Base-by-base conservation (phyloP, 352 stramenopile species). In the Globisporangium splendens region DNA sequence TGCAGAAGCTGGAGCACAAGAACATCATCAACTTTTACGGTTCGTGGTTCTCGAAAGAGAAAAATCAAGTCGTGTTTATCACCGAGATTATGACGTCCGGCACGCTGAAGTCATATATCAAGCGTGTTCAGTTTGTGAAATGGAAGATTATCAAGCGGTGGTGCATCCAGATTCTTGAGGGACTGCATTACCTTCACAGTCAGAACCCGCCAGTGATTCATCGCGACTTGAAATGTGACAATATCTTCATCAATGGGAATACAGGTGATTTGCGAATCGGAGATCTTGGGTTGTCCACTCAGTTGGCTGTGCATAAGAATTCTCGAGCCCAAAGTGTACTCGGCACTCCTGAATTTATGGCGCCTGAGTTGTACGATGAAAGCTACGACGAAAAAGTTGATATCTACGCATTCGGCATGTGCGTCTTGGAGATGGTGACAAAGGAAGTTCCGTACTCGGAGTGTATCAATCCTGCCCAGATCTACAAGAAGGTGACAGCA, bases 1-100 rank as follows among this genome's bases (percentile, higher is more conserved):
- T 99, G 47, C 94, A 99, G 67, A 86, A 96, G 65, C 84, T 99
- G 24, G 91, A 99, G 65, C 96, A 99, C 84, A 96, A 97, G 66
- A 99, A 99, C 76, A 98, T 99, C 61, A 99, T 99, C 77, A 98
- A 98, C 62, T 99, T 99, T 70, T 98, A 99, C 74, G 96, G 95
- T 50, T 98, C 85, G 50, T 99, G 97, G 96, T 97, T 99, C 63
- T 98, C 97, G 58, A 89, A 97, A 64, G 97, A 99, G 72, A 96
- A 96, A 72, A 97, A 99, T 66, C 86, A 98, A 59, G 95, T 99
- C 7, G 95, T 99, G 65, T 99, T 99, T 66, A 98, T 99, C 52
- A 99, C 97, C 3, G 96, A 99, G 76, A 98, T 99, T 72, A 94
- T 99, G 69, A 98, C 91, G 1, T 98, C 92, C 8, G 97, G 93